Evolutionary conservation across 1,284 basidiomycete genomes (phyloP).

Genomic region (Gastroboletus turbinatus): DNA sequence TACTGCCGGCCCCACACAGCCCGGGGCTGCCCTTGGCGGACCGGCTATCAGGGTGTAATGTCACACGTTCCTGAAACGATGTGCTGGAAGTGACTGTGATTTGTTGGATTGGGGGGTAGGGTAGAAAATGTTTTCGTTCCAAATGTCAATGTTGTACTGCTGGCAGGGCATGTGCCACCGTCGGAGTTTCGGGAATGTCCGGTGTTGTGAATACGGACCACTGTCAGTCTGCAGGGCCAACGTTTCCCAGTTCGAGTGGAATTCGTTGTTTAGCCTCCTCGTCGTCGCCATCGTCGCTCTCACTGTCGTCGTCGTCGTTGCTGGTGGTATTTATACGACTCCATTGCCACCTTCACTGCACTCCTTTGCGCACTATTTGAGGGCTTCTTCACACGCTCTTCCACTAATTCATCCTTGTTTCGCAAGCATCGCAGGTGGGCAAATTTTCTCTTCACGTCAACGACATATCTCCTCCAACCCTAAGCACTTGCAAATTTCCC

Average conservation of each 20-base stretch:
- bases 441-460: constrained; percentile 24
- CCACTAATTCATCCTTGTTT: constrained; percentile 27
- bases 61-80: background rate
- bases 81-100: background rate
- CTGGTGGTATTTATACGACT: constrained; percentile 10
- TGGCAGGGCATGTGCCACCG: constrained; percentile 16
- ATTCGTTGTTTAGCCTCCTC: constrained; percentile 9
- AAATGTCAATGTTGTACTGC: background rate
- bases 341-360: constrained; percentile 10
- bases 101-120: background rate
- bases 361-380: constrained; percentile 16
- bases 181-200: constrained; percentile 35
- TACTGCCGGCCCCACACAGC: background rate
- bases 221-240: constrained; percentile 6
- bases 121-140: background rate
- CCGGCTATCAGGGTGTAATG: constrained; percentile 8
- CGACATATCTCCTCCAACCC: constrained; percentile 6
- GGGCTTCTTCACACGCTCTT: constrained; percentile 28
- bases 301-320: constrained; percentile 3
- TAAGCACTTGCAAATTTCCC: background rate
- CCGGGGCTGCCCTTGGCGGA: background rate
- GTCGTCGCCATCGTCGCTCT: constrained; percentile 6
- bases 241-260: constrained; percentile 18
- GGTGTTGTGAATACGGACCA: constrained; percentile 12
- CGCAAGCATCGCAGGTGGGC: constrained; percentile 29